Conservation (phyloP, 1,139 yeast species). For the Trichomonascaceae sp. region DNA sequence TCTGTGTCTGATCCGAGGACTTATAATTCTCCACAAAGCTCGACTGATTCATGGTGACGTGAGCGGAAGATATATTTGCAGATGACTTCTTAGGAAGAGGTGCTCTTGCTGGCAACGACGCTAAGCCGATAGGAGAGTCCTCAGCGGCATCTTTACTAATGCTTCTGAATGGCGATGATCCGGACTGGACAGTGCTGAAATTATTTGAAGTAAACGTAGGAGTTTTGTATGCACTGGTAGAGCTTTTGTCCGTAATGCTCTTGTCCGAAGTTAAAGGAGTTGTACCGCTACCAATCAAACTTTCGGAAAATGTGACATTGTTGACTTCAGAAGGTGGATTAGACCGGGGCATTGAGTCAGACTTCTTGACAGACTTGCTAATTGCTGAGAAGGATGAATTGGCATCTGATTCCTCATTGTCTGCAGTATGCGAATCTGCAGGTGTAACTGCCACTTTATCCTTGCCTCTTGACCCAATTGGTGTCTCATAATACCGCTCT, state of each 20-base stretch:
- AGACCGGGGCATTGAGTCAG: neutral
- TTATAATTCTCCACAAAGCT: neutral
- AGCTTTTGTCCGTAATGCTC: neutral
- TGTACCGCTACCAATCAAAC: neutral
- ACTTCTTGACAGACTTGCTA: slow-evolving; percentile 25
- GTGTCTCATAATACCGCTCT: neutral
- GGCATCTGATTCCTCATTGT: slow-evolving; percentile 3
- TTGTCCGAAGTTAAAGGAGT: slow-evolving; percentile 11
- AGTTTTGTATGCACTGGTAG: slow-evolving; percentile 15
- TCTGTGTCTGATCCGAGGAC: neutral
- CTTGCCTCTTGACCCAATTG: neutral
- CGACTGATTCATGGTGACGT: neutral
- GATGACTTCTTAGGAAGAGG: slow-evolving; percentile 39
- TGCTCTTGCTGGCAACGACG: slow-evolving; percentile 41
- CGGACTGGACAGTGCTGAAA: neutral
- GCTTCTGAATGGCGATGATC: neutral
- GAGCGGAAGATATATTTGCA: neutral
- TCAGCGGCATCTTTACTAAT: slow-evolving; percentile 9
- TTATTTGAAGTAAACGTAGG: slow-evolving; percentile 6
- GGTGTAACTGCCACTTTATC: neutral
- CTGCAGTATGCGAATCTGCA: neutral
- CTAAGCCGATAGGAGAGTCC: slow-evolving; percentile 35
- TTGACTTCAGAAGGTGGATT: neutral
- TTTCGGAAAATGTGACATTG: neutral
- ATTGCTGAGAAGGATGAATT: slow-evolving; percentile 30